Percentiles rank a stretch among this genome's conserved stretches.
Evolutionary conservation across 2,329 filamentous ascomycete species (phyloP).

Genomic region (Sordariomycetes sp.): DNA sequence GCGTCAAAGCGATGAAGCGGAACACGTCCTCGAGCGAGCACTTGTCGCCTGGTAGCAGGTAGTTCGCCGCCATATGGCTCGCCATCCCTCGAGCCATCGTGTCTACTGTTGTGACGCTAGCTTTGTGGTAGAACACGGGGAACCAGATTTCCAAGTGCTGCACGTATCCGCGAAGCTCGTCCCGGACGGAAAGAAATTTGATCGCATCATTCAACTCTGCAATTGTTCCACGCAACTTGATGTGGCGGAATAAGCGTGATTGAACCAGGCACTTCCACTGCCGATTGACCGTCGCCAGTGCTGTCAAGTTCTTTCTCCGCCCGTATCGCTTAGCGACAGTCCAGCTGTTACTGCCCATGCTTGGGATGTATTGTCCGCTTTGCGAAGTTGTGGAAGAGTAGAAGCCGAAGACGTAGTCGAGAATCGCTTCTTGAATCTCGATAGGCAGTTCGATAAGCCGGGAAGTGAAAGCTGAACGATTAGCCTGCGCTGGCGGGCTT

Average conservation of each 20-base stretch:
- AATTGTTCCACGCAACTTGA: conserved; percentile 65
- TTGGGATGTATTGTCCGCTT: conserved; percentile 43
- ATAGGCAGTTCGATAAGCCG: conserved; percentile 40
- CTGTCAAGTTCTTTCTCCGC: conserved; percentile 56
- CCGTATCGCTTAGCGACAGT: conserved; percentile 58
- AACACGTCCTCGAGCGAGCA: conserved; percentile 64
- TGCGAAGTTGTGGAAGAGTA: conserved; percentile 52
- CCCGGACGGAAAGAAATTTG: conserved; percentile 48
- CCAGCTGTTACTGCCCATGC: conserved; percentile 46
- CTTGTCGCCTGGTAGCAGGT: no score
- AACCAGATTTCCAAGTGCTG: conserved; percentile 73
- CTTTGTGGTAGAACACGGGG: conserved; percentile 54
- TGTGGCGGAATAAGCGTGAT: conserved; percentile 63
- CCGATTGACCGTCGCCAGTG: conserved; percentile 51
- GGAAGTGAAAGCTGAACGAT: no score
- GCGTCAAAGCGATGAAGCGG: conserved; percentile 46
- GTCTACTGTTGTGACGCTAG: background rate
- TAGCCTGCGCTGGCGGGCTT: no score
- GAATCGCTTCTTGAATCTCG: conserved; percentile 63
- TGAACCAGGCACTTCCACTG: conserved; percentile 63
- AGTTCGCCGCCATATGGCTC: conserved; percentile 29
- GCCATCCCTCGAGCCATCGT: background rate
- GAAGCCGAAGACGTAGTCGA: conserved; percentile 64
- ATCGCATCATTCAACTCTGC: conserved; percentile 51
- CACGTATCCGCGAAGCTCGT: conserved; percentile 54